phyloP scores from a whole-genome alignment of 2,329 filamentous ascomycete genomes.

The Paraconiothyrium sp. region DNA sequence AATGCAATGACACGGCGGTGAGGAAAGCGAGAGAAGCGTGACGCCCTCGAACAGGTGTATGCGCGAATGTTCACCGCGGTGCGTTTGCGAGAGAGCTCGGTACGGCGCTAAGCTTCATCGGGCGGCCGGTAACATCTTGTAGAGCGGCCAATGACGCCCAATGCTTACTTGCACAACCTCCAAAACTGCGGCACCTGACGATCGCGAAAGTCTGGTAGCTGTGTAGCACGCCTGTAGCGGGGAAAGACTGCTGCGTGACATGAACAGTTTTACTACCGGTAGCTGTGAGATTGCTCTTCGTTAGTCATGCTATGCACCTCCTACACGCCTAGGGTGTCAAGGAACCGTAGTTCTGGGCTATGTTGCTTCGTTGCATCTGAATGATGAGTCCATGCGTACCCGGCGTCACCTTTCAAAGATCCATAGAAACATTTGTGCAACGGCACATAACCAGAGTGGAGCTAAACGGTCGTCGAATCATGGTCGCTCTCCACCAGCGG shows the following conservation, averaged over 20 bases:
- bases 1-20: slow-evolving; percentile 4
- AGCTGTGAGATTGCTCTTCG: background rate
- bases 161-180: background rate
- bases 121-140: background rate
- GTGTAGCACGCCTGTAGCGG: background rate
- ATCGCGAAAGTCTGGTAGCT: background rate
- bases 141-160: background rate
- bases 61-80: slow-evolving; percentile 1
- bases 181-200: too few relatives aligned
- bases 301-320: background rate
- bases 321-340: background rate
- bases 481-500: background rate
- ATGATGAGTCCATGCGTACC: background rate
- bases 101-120: background rate
- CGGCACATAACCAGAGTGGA: background rate
- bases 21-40: slow-evolving; percentile 1
- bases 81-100: background rate
- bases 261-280: background rate
- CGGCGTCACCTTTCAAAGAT: background rate
- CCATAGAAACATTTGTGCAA: background rate
- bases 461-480: background rate
- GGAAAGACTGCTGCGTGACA: background rate
- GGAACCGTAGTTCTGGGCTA: background rate
- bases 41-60: background rate
- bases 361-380: background rate